Conservation (phyloP, 805 yeast genomes). For the Saccharomycopsis sp. region DNA sequence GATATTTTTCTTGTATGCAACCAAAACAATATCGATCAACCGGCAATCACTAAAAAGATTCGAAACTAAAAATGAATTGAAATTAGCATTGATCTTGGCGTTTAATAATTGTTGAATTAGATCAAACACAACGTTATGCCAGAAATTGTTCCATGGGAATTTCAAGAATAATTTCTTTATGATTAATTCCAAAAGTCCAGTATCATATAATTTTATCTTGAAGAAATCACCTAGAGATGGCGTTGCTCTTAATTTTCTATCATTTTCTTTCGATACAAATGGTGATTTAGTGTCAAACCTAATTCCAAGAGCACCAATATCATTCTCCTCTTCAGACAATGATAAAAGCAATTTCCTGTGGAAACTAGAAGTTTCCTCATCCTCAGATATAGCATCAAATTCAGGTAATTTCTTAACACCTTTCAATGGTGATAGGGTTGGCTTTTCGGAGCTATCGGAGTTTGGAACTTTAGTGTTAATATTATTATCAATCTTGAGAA, state of each 20-base stretch:
- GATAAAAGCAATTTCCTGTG: not conserved
- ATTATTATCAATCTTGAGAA: constrained; percentile 16
- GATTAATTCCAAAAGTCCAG: constrained; percentile 59
- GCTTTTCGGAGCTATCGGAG: constrained; percentile 4
- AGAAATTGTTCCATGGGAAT: constrained; percentile 95
- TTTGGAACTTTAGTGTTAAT: constrained; percentile 17
- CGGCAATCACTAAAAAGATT: constrained; percentile 32
- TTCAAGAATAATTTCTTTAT: constrained; percentile 60
- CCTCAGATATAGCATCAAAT: too few relatives aligned
- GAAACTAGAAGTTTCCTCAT: not conserved
- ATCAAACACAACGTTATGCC: constrained; percentile 96
- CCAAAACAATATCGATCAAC: constrained; percentile 13
- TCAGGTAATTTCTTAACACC: too few relatives aligned
- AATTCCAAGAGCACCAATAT: constrained; percentile 2
- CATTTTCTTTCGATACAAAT: constrained; percentile 29
- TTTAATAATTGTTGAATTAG: constrained; percentile 90
- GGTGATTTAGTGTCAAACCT: constrained; percentile 6
- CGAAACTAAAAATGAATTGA: constrained; percentile 67
- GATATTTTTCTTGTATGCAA: constrained; percentile 11
- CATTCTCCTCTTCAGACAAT: constrained; percentile 5
- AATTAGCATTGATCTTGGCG: constrained; percentile 80
- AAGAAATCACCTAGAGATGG: constrained; percentile 84
- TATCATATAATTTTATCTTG: constrained; percentile 76
- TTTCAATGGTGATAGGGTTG: not conserved
- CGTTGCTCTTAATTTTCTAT: constrained; percentile 38